These are phyloP conservation scores for Allodekkera sacchari DNA, from an alignment of 805 yeast species.

Conservation along the genomic window DNA sequence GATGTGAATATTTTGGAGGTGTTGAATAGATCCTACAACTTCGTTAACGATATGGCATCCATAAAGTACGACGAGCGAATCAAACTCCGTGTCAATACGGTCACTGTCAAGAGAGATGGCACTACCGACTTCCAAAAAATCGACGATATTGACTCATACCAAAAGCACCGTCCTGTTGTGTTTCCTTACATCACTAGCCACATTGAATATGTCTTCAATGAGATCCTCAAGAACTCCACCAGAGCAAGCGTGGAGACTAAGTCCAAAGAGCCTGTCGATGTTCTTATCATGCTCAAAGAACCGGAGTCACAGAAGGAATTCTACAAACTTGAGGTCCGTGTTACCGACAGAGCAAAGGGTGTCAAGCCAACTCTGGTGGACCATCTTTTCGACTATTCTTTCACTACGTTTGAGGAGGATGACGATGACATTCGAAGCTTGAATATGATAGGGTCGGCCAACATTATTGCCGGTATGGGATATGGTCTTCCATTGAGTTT, in stretches of 20 bases:
- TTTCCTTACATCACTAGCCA: conserved; percentile 86
- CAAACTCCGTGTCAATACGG: conserved; percentile 43
- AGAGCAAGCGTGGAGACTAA: conserved; percentile 78
- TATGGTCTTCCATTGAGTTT: conserved; percentile 84
- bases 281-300: conserved; percentile 34
- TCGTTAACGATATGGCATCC: conserved; percentile 76
- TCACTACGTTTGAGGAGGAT: conserved; percentile 60
- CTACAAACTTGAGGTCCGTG: conserved; percentile 51
- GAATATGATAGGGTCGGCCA: conserved; percentile 47
- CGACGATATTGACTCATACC: conserved; percentile 23
- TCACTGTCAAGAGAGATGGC: conserved; percentile 20
- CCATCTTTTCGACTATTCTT: conserved; percentile 78
- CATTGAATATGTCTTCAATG: conserved; percentile 80
- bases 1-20: conserved; percentile 55
- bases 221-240: conserved; percentile 77
- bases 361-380: conserved; percentile 58
- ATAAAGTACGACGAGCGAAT: conserved; percentile 78
- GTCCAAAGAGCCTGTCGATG: conserved; percentile 36
- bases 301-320: conserved; percentile 19
- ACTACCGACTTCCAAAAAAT: conserved; percentile 23
- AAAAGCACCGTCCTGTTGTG: conserved; percentile 24
- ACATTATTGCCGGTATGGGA: conserved; percentile 88
- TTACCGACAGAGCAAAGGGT: conserved; percentile 88
- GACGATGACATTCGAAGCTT: conserved; percentile 54
- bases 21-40: conserved; percentile 54